Base-by-base conservation (phyloP, 2,329 filamentous ascomycete genomes). In the Pseudogymnoascus destructans region DNA sequence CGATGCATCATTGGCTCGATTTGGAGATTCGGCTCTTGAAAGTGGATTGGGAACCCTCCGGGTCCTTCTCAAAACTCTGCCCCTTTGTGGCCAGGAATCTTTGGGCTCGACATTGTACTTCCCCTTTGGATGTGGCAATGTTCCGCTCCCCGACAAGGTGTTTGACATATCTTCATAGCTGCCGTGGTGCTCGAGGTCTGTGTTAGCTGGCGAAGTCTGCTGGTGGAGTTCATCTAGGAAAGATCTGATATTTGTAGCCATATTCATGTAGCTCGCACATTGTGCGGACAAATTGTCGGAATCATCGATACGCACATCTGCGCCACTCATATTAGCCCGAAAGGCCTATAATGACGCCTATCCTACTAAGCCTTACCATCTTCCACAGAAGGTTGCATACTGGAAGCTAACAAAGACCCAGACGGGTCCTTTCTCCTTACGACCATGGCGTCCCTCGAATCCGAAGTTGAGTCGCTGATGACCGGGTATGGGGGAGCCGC, bases 391-490 rank as follows among this genome's bases (percentile, higher is more conserved):
- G 25, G 23, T 30, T 52, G 23, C 46, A 52, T 52, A 30, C 13
- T 17, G 23, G 46, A 17, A 11, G 9, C 9, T 25, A 13, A 30
- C 15, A 19, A 11, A 11, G 23, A 2, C 46, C n/a, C 23, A 52
- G 46, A 30, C 9, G n/a, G 9, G n/a, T 27, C 15, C 25, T 11
- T 52, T 52, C 66, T 59, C 13, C 64, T 64, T 25, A 68, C 19
- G 33, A 61, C 66, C 63, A 70, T 67, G 42, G 68, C 59, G 57
- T 67, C 67, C 25, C 33, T 61, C 9, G 64, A 57, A 9, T 57
- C 59, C 19, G 63, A 65, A 36, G 69, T 66, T 59, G 66, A 66
- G 27, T 67, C 62, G n/a, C 66, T 64, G 1, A 64, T 61, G 3
- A 67, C 61, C 3, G 61, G 55, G n/a, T 62, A 42, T 8, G 62